Conservation (phyloP, 1,284 basidiomycete genomes). For the Cystobasidiaceae sp. region DNA sequence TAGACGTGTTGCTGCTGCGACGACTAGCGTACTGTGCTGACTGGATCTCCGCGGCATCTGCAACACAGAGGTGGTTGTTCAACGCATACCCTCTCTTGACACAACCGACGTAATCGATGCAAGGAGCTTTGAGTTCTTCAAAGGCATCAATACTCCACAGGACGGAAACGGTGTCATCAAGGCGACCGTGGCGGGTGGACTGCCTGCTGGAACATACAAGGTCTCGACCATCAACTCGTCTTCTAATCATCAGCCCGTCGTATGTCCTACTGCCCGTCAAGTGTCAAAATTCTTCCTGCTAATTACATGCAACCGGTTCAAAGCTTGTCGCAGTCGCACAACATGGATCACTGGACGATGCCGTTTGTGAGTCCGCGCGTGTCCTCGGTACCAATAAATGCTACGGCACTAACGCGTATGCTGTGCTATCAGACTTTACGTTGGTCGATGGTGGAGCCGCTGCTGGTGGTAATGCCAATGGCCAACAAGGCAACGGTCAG, state of each 20-base stretch:
- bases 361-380: constrained; percentile 31
- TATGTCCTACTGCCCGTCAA: constrained; percentile 11
- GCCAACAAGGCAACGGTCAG: neutral
- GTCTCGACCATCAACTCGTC: constrained; percentile 51
- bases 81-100: neutral
- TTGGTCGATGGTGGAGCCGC: no score
- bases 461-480: no score
- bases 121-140: constrained; percentile 62
- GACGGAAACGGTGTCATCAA: constrained; percentile 53
- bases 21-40: neutral
- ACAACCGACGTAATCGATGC: constrained; percentile 49
- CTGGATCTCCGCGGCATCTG: neutral
- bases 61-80: neutral
- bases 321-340: constrained; percentile 37
- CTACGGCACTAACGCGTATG: no score
- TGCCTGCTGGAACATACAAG: constrained; percentile 60
- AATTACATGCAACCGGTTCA: neutral
- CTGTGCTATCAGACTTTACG: no score
- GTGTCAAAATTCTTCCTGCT: neutral
- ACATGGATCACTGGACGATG: constrained; percentile 37
- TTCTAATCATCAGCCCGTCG: constrained; percentile 62
- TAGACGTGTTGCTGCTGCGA: neutral
- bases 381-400: no score
- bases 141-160: constrained; percentile 49
- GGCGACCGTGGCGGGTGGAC: constrained; percentile 55